Base-by-base conservation (phyloP, 139 green algal genomes). In the Micromonas commoda region DNA sequence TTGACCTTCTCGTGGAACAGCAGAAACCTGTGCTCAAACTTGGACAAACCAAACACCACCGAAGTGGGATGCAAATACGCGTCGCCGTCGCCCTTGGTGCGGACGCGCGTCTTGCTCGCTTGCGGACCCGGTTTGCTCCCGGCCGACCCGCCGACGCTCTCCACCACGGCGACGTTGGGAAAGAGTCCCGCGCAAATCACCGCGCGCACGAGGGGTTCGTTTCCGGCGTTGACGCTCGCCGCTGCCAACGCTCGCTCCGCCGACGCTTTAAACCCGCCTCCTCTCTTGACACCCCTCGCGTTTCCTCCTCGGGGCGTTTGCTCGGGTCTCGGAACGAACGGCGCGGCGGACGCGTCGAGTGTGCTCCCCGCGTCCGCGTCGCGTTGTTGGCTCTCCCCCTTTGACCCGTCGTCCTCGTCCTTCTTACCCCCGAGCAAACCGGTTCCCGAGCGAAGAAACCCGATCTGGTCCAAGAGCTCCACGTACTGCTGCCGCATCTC, bases 51-150 rank as follows among this genome's bases (percentile, higher is more conserved):
- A 2, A 77, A 81, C 71, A 87, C 79, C 33, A 89, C 81, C 70
- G 86, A 89, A 32, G 85, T 76, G 29, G 78, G 81, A 63, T 88
- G 84, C 76, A 96, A 88, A 87, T 98, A 94, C 61, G 94, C 91
- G 19, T 94, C 82, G 33, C 91, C 52, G 88, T 83, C 6, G 84
- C 90, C 26, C 89, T 94, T 39, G 94, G 91, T 45, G 88, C 87
- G 96, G 87, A 37, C 98, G 83, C 77, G 98, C 84, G 97, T 98
- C 70, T 98, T 93, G 78, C 97, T 93, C 0, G 91, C 81, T n/a
- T 97, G 75, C 37, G 90, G 96, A 1, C 92, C 83, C 35, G 85
- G 83, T 33, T 45, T 81, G 0, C 88, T 94, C 35, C 85, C 84
- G 34, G 94, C 81, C 85, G 93, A 90, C 82, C 72, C 38, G 31